phyloP scores from a whole-genome alignment of 2,329 filamentous ascomycete genomes.

The Colletotrichum godetiae region DNA sequence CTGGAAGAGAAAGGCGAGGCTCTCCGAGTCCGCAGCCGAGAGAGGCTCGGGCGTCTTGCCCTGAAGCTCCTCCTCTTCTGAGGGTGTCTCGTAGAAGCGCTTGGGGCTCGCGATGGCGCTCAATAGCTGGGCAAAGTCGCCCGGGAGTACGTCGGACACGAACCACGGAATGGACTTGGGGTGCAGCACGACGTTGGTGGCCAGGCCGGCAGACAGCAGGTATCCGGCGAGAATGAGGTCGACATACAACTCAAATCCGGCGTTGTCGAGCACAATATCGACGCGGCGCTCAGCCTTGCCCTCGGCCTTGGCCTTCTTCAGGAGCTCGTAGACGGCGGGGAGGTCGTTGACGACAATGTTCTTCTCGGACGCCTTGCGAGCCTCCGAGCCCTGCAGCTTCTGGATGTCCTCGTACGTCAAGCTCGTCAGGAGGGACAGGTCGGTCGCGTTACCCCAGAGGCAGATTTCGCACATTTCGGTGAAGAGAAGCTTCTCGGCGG shows the following conservation, averaged over 20 bases:
- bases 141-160: slow-evolving; percentile 91
- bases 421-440: slow-evolving; percentile 89
- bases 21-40: slow-evolving; percentile 72
- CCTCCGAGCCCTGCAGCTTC: slow-evolving; percentile 90
- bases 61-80: slow-evolving; percentile 72
- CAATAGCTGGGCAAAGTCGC: slow-evolving; percentile 86
- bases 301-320: slow-evolving; percentile 73
- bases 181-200: slow-evolving; percentile 87
- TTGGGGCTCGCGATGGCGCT: slow-evolving; percentile 82
- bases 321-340: slow-evolving; percentile 73
- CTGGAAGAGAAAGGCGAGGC: slow-evolving; percentile 81
- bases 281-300: slow-evolving; percentile 79
- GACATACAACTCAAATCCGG: slow-evolving; percentile 96
- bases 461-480: slow-evolving; percentile 96
- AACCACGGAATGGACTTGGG: slow-evolving; percentile 99
- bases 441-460: slow-evolving; percentile 96
- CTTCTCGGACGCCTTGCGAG: slow-evolving; percentile 86
- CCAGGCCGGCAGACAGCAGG: slow-evolving; percentile 84
- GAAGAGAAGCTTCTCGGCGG: slow-evolving; percentile 83
- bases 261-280: slow-evolving; percentile 96
- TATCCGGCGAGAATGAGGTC: slow-evolving; percentile 94
- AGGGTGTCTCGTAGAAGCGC: slow-evolving; percentile 80
- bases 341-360: slow-evolving; percentile 95
- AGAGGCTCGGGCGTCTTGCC: slow-evolving; percentile 71
- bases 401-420: slow-evolving; percentile 96